A percentile compares a stretch with the other conserved stretches of the same genome.
These are phyloP conservation scores for Kwoniella mangroviensis DNA, from an alignment of 768 basidiomycete species.

Conservation along the genomic window DNA sequence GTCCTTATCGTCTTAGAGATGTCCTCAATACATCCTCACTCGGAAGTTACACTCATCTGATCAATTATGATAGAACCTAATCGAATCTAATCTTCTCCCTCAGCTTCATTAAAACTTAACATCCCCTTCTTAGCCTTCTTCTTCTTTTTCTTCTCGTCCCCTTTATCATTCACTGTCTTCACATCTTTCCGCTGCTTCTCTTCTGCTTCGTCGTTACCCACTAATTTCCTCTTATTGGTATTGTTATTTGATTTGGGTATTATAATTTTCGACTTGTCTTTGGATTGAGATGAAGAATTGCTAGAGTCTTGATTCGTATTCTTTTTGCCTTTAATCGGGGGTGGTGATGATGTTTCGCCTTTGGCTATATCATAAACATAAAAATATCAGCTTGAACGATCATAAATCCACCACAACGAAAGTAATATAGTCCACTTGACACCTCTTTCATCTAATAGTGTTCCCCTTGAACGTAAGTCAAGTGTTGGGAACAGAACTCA, in stretches of 20 bases:
- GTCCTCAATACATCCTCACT: no score
- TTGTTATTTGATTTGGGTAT: slow-evolving; percentile 28
- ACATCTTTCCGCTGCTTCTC: slow-evolving; percentile 17
- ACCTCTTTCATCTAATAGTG: no score
- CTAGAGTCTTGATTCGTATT: slow-evolving; percentile 1
- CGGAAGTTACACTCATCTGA: no score
- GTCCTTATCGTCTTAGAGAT: no score
- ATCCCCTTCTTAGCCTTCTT: slow-evolving; percentile 58
- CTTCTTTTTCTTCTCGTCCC: slow-evolving; percentile 52
- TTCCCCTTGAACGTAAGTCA: no score
- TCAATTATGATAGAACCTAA: background rate
- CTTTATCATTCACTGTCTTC: slow-evolving; percentile 1
- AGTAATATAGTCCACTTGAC: no score
- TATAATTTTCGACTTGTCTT: slow-evolving; percentile 15
- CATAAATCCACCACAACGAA: background rate
- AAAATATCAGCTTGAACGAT: background rate
- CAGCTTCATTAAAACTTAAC: slow-evolving; percentile 57
- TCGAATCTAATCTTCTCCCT: slow-evolving; percentile 38
- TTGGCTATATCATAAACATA: slow-evolving; percentile 1
- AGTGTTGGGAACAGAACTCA: slow-evolving; percentile 22
- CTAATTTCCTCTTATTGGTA: slow-evolving; percentile 53
- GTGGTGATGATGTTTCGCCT: slow-evolving; percentile 12
- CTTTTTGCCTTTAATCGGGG: background rate
- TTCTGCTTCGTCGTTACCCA: slow-evolving; percentile 28
- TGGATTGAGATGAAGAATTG: slow-evolving; percentile 19